phyloP scores from a whole-genome alignment of 2,329 filamentous ascomycete genomes.

The Ceratocystis variospora region DNA sequence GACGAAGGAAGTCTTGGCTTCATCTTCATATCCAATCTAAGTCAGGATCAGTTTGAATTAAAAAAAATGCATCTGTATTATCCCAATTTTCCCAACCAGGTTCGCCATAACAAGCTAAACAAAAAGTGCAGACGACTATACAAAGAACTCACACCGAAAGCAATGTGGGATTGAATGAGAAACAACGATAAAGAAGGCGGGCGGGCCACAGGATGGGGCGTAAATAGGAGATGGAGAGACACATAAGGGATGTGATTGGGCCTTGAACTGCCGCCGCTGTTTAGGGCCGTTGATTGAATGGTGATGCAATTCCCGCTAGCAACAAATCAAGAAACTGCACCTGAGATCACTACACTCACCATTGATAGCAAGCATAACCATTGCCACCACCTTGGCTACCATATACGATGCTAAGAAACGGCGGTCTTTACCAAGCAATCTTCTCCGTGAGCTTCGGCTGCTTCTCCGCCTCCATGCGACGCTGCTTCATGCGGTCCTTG shows the following conservation, averaged over 20 bases:
- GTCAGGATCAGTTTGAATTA: not conserved
- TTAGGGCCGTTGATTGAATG: not conserved
- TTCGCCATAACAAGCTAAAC: conserved; percentile 17
- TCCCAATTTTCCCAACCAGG: conserved; percentile 14
- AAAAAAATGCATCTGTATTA: not conserved
- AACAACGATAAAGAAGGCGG: not conserved
- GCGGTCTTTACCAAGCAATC: conserved; percentile 28
- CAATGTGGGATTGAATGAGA: not conserved
- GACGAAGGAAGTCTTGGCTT: no score
- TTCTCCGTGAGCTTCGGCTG: conserved; percentile 30
- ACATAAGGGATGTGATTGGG: conserved; percentile 4
- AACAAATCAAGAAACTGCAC: not conserved
- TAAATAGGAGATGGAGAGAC: conserved; percentile 11
- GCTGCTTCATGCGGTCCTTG: conserved; percentile 29
- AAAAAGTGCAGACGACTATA: conserved; percentile 16
- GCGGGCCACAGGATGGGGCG: not conserved
- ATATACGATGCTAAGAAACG: not conserved
- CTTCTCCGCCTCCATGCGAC: conserved; percentile 50
- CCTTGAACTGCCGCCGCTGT: not conserved
- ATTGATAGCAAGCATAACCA: not conserved
- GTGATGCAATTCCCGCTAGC: not conserved
- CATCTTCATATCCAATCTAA: no score
- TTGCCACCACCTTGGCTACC: not conserved
- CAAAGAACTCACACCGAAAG: conserved; percentile 4
- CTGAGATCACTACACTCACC: not conserved